A percentile compares a stretch with the other conserved stretches of the same genome.
Conservation (phyloP, 2,329 filamentous ascomycete genomes). For the Teratosphaeria viscida region DNA sequence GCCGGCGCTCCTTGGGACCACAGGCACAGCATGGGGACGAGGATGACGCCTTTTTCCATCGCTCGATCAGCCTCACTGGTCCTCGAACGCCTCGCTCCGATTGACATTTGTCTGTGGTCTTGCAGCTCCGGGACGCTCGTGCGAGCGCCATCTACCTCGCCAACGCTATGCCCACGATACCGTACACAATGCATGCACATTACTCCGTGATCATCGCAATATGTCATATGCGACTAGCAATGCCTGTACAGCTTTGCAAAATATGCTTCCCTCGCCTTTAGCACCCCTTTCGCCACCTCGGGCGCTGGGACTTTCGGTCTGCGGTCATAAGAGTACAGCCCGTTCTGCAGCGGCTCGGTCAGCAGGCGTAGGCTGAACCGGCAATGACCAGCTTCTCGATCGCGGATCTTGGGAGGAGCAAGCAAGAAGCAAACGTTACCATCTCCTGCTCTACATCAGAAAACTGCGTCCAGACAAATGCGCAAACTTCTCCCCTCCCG, state of each 20-base stretch:
- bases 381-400: background rate
- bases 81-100: too few relatives aligned
- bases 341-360: slow-evolving; percentile 33
- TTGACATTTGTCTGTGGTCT: too few relatives aligned
- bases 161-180: too few relatives aligned
- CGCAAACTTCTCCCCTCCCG: slow-evolving; percentile 46
- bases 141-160: too few relatives aligned
- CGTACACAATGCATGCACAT: too few relatives aligned
- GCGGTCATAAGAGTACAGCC: slow-evolving; percentile 53
- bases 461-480: slow-evolving; percentile 57
- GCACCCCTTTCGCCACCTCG: slow-evolving; percentile 49
- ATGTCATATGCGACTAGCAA: background rate
- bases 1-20: too few relatives aligned
- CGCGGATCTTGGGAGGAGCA: background rate
- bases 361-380: background rate
- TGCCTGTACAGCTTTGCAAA: background rate
- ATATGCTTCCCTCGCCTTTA: slow-evolving; percentile 42
- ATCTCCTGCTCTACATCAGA: slow-evolving; percentile 53
- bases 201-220: too few relatives aligned
- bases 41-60: too few relatives aligned
- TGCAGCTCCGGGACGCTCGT: too few relatives aligned
- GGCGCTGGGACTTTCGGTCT: slow-evolving; percentile 49
- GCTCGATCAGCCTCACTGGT: too few relatives aligned
- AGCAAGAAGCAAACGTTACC: background rate
- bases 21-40: too few relatives aligned